Percentiles rank a stretch among this genome's conserved stretches.
Conservation (phyloP, 306 rosid genomes). For the Heteromeles arbutifolia region DNA sequence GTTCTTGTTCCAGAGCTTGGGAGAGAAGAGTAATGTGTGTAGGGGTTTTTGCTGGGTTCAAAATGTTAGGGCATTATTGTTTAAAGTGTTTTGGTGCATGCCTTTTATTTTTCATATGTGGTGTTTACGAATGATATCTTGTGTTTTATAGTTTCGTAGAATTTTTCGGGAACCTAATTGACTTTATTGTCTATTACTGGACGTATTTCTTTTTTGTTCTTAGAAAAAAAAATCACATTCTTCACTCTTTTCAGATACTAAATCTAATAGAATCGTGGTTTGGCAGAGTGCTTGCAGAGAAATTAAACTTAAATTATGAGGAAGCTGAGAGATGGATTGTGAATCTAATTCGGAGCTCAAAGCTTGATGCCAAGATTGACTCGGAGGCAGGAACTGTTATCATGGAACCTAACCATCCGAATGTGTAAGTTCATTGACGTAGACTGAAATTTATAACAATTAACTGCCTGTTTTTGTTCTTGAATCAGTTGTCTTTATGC, state of each 20-base stretch:
- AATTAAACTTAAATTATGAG: constrained; percentile 79
- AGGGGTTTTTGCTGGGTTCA: background rate
- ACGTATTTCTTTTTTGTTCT: background rate
- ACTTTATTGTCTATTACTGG: background rate
- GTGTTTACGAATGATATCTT: background rate
- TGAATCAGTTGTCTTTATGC: background rate
- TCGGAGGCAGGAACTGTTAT: constrained; percentile 57
- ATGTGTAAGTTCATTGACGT: constrained; percentile 57
- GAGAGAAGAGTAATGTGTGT: background rate
- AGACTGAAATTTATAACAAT: background rate
- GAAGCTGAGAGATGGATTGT: constrained; percentile 96
- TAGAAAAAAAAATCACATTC: background rate
- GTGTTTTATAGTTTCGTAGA: background rate
- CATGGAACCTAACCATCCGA: constrained; percentile 83
- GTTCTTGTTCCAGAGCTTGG: background rate
- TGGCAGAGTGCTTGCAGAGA: constrained; percentile 85
- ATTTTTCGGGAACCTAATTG: background rate
- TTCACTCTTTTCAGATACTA: background rate
- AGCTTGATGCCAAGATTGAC: constrained; percentile 87
- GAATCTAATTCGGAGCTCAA: constrained; percentile 72
- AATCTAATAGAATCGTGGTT: background rate
- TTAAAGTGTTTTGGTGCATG: background rate
- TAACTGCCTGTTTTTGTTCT: background rate
- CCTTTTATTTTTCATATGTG: background rate
- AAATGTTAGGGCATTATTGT: background rate